A percentile compares a stretch with the other conserved stretches of the same genome.
phyloP scores from a whole-genome alignment of 169 alveolate genomes.

The Plasmodium ovale region DNA sequence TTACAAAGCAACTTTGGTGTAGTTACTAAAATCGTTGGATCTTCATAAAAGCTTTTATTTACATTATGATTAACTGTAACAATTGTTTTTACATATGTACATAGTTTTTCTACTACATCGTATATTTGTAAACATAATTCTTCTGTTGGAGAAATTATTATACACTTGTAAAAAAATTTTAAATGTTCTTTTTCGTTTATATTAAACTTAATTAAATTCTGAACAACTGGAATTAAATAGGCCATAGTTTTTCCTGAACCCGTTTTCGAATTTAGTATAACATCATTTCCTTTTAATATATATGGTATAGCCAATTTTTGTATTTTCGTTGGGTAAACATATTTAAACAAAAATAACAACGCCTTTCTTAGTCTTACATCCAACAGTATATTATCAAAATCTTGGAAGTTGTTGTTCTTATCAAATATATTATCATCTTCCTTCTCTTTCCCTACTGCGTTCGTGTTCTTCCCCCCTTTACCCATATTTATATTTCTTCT shows the following conservation, averaged over 20 bases:
- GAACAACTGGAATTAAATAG: conserved; percentile 79
- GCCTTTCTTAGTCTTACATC: conserved; percentile 70
- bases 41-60: conserved; percentile 48
- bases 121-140: conserved; percentile 79
- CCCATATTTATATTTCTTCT: not conserved
- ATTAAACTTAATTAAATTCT: conserved; percentile 49
- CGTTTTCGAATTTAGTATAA: conserved; percentile 81
- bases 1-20: conserved; percentile 75
- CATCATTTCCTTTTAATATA: conserved; percentile 83
- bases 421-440: conserved; percentile 11
- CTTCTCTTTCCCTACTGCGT: not conserved
- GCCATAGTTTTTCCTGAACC: conserved; percentile 88
- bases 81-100: conserved; percentile 50
- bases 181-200: conserved; percentile 43
- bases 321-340: conserved; percentile 43
- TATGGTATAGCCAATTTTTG: conserved; percentile 77
- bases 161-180: conserved; percentile 71
- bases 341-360: conserved; percentile 36
- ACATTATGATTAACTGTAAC: conserved; percentile 73
- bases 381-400: conserved; percentile 41
- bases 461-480: not conserved
- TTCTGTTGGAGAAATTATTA: conserved; percentile 83
- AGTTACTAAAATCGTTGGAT: conserved; percentile 77
- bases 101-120: conserved; percentile 59
- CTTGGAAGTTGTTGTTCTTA: conserved; percentile 16